Conservation (phyloP, 805 yeast species). For the Tetrapisispora iriomotensis region DNA sequence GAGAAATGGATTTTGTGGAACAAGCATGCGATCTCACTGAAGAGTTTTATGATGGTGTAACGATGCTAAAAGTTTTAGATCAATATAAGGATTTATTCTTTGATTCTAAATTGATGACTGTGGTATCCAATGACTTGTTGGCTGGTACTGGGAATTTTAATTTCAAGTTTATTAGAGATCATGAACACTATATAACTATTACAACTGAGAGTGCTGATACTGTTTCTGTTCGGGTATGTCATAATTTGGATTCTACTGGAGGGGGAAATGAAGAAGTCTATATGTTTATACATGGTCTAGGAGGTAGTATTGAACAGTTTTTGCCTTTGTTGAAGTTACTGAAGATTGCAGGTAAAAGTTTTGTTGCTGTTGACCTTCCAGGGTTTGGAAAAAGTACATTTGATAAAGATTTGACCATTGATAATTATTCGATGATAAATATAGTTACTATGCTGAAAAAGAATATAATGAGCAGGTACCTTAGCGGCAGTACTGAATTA, state of each 20-base stretch:
- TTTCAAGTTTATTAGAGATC: conserved; percentile 14
- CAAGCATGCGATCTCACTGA: conserved; percentile 13
- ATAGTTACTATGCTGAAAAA: conserved; percentile 5
- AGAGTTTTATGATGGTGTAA: conserved; percentile 9
- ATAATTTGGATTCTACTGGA: conserved; percentile 11
- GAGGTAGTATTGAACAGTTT: conserved; percentile 83
- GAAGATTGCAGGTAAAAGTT: conserved; percentile 51
- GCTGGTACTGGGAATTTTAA: conserved; percentile 7
- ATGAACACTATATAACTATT: conserved; percentile 8
- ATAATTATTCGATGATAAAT: conserved; percentile 14
- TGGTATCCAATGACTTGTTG: background rate
- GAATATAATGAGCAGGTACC: background rate
- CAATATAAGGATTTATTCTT: too few species aligned
- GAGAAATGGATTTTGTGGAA: too few species aligned
- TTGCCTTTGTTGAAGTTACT: conserved; percentile 54
- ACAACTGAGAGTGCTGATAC: background rate
- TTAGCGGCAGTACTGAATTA: background rate
- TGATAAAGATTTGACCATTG: background rate
- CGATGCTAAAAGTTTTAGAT: conserved; percentile 6
- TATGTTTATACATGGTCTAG: conserved; percentile 76
- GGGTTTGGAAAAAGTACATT: conserved; percentile 62
- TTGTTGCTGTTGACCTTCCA: conserved; percentile 71
- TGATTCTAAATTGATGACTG: background rate
- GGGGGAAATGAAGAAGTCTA: conserved; percentile 32
- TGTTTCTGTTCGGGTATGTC: conserved; percentile 17